Base-by-base conservation (phyloP, 345 rosid species). In the Erucastrum elatum region DNA sequence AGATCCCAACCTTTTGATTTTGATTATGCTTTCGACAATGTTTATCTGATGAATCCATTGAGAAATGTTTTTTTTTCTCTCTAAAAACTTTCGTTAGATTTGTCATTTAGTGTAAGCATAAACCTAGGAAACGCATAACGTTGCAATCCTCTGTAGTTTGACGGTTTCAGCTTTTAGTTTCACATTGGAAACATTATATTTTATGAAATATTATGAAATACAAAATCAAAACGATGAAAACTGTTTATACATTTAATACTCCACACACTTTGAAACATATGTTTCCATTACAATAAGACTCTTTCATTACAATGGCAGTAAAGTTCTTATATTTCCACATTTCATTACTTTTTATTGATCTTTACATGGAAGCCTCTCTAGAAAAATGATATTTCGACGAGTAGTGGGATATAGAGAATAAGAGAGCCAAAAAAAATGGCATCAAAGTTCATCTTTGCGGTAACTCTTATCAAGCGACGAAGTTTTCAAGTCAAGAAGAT, bases 401-500 rank as follows among this genome's bases (percentile, higher is more conserved):
- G 27, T 77, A 31, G 15, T 3, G 34, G 55, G 44, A 61, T 55
- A 69, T 7, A 63, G 74, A 72, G 77, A 66, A 44, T 51, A 51
- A 74, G 77, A 34, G 6, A 34, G 59, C 33, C 51, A 75, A 64
- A 26, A 7, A 64, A 26, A 7, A 64, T 41, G 41, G 33, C n/a
- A 60, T 85, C 81, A 90, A 46, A 91, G 82, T 84, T 93, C 97
- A 71, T 93, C 98, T 27, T 68, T 67, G 61, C 49, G 86, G 60
- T 51, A 58, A 59, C 71, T 85, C 72, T 27, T 80, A 67, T 39
- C 67, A 1, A 63, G 72, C 7, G 68, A 33, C 41, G 78, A 80
- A 77, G 46, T 70, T 71, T 87, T 76, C 3, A 72, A 35, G n/a
- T 85, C 75, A 10, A 83, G 87, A 82, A 91, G 92, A 78, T 83